phyloP scores from a whole-genome alignment of 495 filamentous ascomycete species.

The Entonaema liquescens region DNA sequence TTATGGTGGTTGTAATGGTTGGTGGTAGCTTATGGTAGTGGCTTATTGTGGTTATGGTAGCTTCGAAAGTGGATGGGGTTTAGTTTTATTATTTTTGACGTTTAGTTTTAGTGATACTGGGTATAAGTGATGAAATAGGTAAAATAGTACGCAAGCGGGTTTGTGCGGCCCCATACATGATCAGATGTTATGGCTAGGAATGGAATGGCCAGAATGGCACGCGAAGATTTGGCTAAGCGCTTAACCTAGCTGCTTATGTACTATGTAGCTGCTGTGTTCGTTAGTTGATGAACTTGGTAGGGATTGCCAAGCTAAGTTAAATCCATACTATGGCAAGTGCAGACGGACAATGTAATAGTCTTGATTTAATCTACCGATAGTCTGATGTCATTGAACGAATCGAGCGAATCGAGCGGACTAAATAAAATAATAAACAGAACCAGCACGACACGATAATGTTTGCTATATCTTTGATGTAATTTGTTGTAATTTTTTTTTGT shows the following conservation, averaged over 20 bases:
- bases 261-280: not conserved
- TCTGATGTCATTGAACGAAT: constrained; percentile 39
- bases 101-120: too few relatives aligned
- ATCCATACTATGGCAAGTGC: constrained; percentile 6
- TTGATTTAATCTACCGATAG: constrained; percentile 25
- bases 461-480: not conserved
- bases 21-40: too few relatives aligned
- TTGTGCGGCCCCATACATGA: constrained; percentile 8
- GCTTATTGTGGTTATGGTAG: too few relatives aligned
- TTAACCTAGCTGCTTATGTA: constrained; percentile 1
- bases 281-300: constrained; percentile 24
- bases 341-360: constrained; percentile 25
- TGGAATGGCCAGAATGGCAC: constrained; percentile 25
- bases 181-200: constrained; percentile 18
- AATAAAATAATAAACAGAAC: constrained; percentile 8
- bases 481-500: not conserved
- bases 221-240: too few relatives aligned
- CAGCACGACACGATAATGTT: constrained; percentile 19
- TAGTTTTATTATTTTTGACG: too few relatives aligned
- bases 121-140: not conserved
- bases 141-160: constrained; percentile 23
- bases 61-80: too few relatives aligned
- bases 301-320: constrained; percentile 14
- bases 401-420: constrained; percentile 12
- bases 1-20: too few relatives aligned